Evolutionary conservation across 148 eudicot species (phyloP).

Genomic region (Chenopodium album): DNA sequence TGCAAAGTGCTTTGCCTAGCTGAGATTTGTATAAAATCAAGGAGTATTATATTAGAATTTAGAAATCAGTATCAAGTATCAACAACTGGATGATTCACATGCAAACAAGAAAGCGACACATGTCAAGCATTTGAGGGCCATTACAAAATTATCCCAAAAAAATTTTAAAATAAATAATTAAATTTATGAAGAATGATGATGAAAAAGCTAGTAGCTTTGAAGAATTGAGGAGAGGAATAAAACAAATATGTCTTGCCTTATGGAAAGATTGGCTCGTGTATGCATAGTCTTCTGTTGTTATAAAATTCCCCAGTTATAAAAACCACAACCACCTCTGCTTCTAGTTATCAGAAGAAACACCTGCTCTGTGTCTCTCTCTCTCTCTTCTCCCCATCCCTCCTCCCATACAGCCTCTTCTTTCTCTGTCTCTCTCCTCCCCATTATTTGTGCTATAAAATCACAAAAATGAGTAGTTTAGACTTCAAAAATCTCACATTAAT

Average conservation of each 20-base stretch:
- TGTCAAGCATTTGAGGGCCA: slow-evolving; percentile 19
- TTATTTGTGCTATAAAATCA: neutral
- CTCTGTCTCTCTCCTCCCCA: neutral
- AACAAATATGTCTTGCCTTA: slow-evolving; percentile 33
- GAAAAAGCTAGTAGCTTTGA: slow-evolving; percentile 19
- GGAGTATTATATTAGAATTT: neutral
- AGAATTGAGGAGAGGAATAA: slow-evolving; percentile 19
- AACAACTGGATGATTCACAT: slow-evolving; percentile 20
- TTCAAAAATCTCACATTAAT: slow-evolving; percentile 23
- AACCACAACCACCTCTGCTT: slow-evolving; percentile 33
- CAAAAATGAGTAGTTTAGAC: slow-evolving; percentile 17
- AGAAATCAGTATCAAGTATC: slow-evolving; percentile 10
- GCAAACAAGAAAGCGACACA: slow-evolving; percentile 28
- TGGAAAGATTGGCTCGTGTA: slow-evolving; percentile 23
- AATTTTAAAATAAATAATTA: no score
- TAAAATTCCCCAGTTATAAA: slow-evolving; percentile 29
- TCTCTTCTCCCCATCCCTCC: slow-evolving; percentile 12
- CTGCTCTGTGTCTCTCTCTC: slow-evolving; percentile 25
- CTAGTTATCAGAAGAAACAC: slow-evolving; percentile 25
- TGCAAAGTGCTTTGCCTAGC: neutral
- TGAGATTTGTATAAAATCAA: slow-evolving; percentile 13
- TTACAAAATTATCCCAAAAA: slow-evolving; percentile 4
- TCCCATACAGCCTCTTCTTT: neutral
- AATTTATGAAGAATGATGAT: slow-evolving; percentile 1
- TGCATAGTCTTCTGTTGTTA: slow-evolving; percentile 30